Evolutionary conservation across 2,329 filamentous ascomycete species (phyloP), one percentile per base, ranked within the genome.

Genomic region (Cladophialophora chaetospira): DNA sequence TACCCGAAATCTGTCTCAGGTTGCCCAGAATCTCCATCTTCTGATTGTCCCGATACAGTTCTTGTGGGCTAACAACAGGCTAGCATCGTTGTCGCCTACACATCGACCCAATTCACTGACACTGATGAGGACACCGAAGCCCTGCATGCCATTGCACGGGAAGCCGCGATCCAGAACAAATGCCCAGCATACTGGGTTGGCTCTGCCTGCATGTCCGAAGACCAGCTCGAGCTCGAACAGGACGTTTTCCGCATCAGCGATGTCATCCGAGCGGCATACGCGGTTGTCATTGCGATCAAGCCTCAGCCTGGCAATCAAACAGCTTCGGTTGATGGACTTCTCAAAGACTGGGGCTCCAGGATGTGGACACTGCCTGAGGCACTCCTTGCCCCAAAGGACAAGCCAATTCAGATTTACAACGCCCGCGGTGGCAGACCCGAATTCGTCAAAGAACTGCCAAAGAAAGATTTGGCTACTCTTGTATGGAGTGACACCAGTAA

Each of bases 21-120:
- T n/a, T n/a, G n/a, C n/a, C n/a, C n/a, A n/a, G n/a, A n/a, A n/a
- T n/a, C n/a, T n/a, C n/a, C n/a, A n/a, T n/a, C n/a, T n/a, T n/a
- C n/a, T n/a, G n/a, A n/a, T n/a, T n/a, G n/a, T n/a, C n/a, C n/a
- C n/a, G n/a, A n/a, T n/a, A n/a, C n/a, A n/a, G n/a, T n/a, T n/a
- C n/a, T n/a, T n/a, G n/a, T n/a, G n/a, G n/a, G n/a, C n/a, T n/a
- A n/a, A n/a, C n/a, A n/a, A n/a, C n/a, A n/a, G n/a, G n/a, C n/a
- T n/a, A n/a, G n/a, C 40, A 62, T 77, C 3, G 74, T 78, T 48
- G 63, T 77, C 10, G 72, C 71, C 0, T 78, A 76, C 55, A 77
- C 75, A 0, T 66, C 69, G 4, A 66, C 69, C 43, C 75, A 78
- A 42, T 77, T 77, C 19, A 21, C 38, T 9, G 50, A 53, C 31